A percentile compares a stretch with the other conserved stretches of the same genome.
Evolutionary conservation across 139 green algal species (phyloP).

Genomic region (Chlamydomonas eustigma): DNA sequence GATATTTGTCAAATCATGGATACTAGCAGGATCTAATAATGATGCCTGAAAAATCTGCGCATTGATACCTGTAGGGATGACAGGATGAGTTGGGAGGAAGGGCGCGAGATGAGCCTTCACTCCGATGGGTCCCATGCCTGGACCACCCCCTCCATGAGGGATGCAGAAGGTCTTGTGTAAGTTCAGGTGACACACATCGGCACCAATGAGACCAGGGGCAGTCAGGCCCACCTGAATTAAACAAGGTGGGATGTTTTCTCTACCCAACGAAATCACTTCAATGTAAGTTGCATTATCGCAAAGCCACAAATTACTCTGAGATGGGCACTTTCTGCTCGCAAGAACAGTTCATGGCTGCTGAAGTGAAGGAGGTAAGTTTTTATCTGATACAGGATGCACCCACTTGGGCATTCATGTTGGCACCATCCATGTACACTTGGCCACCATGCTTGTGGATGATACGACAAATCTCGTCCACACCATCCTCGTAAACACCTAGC

Average conservation of each 20-base stretch:
- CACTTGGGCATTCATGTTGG: conserved; percentile 99
- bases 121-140: conserved; percentile 85
- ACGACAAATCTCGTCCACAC: conserved; percentile 92
- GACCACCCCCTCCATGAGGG: conserved; percentile 89
- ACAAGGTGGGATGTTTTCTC: too few relatives aligned
- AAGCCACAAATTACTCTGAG: too few relatives aligned
- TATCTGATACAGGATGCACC: background rate
- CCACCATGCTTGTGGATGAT: conserved; percentile 94
- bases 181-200: conserved; percentile 99
- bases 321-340: too few relatives aligned
- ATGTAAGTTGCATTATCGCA: too few relatives aligned
- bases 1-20: too few relatives aligned
- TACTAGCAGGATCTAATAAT: background rate
- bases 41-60: background rate
- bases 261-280: too few relatives aligned
- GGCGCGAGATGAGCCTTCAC: conserved; percentile 95
- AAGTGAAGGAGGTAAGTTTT: background rate
- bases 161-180: conserved; percentile 99
- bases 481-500: conserved; percentile 94
- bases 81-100: conserved; percentile 93
- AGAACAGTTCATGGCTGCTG: too few relatives aligned
- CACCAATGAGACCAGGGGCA: conserved; percentile 93
- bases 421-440: conserved; percentile 99
- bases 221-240: conserved; percentile 99
- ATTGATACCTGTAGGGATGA: conserved; percentile 74